Evolutionary conservation across 352 stramenopile genomes (phyloP), one percentile per base, ranked within the genome.

Genomic region (Globisporangium echinulatum): DNA sequence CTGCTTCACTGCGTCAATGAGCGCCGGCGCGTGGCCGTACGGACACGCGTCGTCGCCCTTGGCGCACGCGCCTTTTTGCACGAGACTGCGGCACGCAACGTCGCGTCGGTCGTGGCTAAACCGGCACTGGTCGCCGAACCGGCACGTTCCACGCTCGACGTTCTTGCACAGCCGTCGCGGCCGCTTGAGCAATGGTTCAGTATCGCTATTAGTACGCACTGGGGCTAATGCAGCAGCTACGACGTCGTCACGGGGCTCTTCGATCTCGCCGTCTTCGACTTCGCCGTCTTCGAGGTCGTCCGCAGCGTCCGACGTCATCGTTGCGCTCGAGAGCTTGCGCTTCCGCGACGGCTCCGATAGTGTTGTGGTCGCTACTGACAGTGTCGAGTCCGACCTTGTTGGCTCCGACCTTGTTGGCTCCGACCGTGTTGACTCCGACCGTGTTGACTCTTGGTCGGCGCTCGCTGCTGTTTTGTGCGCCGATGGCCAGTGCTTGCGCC

Each of bases 21-120:
- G 58, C 52, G 75, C 65, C 15, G 59, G 61, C 48, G 88, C 74
- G 54, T 93, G 84, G 51, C 72, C 82, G 58, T 87, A 93, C 4
- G 57, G 56, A 54, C 84, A 93, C 38, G 71, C 56, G 56, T 77
- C 72, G 19, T 77, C 72, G 19, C 79, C 81, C 50, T 85, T 85
- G 7, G 51, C 49, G 54, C 84, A 93, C 15, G 57, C 69, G 1
- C 79, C 78, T 53, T 80, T 87, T 52, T 67, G 70, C 56, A 79
- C 64, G 68, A 91, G 77, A 11, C 65, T 65, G 46, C 74, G 77
- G 51, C 84, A 93, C 14, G 68, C 67, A 47, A 93, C 85, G 5
- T 66, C 64, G 49, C 77, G 76, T 17, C 68, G 70, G 55, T 89
- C 74, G 64, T 93, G 84, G 58, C 77, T 90, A 57, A 87, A 90